Evolutionary conservation across 176 grass and related monocot genomes (phyloP), one percentile per base, ranked within the genome.

Genomic region (Cenchrus americanus): DNA sequence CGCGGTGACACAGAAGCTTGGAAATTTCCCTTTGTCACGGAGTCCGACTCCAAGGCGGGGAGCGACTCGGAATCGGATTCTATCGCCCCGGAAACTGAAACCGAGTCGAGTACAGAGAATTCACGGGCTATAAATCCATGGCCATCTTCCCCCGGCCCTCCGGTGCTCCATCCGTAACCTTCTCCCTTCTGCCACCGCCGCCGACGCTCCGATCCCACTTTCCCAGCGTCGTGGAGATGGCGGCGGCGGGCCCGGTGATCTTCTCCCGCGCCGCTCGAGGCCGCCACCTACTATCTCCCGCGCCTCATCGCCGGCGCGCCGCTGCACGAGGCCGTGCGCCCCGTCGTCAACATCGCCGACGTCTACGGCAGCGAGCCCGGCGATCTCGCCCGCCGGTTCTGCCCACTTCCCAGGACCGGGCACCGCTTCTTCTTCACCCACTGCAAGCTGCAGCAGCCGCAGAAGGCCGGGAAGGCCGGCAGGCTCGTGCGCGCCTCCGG

Each of bases 391-490:
- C 40, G 23, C 9, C 24, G 0, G 17, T 72, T 71, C 55, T 10
- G 1, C 1, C 52, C 66, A 1, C 2, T 60, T 54, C 68, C 37
- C 0, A 34, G 0, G 5, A 72, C 11, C 6, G 14, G 3, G 9
- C 6, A 47, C 55, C 57, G 80, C 5, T 82, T 82, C 54, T 82
- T 73, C 80, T 62, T 73, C 55, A 48, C 40, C n/a, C 1, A 0
- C n/a, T 12, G 14, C 24, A 32, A 37, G 26, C 43, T 4, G 5
- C 77, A 49, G 60, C 12, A 3, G 46, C 46, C 46, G 42, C 59
- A 14, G 14, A 65, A 7, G 22, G n/a, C 40, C 8, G 60, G 42
- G 0, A 62, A 24, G 19, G 13, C 1, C 26, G 10, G 2, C 26
- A 49, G 4, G 7, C 18, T 6, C 70, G 11, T 12, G 14, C 62